These are phyloP conservation scores for Lactarius trivialis DNA, from an alignment of 768 basidiomycete species.

Conservation along the genomic window DNA sequence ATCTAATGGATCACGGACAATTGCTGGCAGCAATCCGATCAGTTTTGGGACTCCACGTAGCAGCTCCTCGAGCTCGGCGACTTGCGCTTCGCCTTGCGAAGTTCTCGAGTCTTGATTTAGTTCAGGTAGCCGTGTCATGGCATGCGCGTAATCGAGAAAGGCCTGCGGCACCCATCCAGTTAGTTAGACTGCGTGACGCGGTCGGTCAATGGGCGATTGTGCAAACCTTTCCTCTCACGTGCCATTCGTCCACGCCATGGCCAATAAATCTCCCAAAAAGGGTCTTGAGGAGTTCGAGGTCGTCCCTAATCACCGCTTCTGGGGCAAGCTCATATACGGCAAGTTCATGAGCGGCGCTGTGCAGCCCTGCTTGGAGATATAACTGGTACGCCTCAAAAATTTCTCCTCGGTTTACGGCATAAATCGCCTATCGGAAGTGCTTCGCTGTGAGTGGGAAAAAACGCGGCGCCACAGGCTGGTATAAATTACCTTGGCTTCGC, in stretches of 20 bases:
- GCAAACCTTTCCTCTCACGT: slow-evolving; percentile 67
- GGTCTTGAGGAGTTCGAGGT: slow-evolving; percentile 52
- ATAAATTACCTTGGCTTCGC: slow-evolving; percentile 69
- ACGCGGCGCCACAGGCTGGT: neutral
- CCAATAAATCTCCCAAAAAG: slow-evolving; percentile 63
- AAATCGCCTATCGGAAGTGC: slow-evolving; percentile 55
- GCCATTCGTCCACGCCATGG: slow-evolving; percentile 66
- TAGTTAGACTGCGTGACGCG: neutral
- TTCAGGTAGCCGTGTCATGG: slow-evolving; percentile 53
- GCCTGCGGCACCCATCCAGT: slow-evolving; percentile 35
- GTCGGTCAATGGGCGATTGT: slow-evolving; percentile 1
- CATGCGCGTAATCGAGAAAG: slow-evolving; percentile 66
- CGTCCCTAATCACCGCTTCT: slow-evolving; percentile 66
- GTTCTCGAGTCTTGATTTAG: slow-evolving; percentile 32
- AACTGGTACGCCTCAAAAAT: slow-evolving; percentile 71
- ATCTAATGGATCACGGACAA: slow-evolving; percentile 51
- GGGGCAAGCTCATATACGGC: slow-evolving; percentile 84
- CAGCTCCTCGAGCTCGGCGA: slow-evolving; percentile 56
- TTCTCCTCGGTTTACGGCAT: slow-evolving; percentile 53
- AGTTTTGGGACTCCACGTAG: slow-evolving; percentile 54
- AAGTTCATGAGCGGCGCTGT: slow-evolving; percentile 72
- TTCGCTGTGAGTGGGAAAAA: slow-evolving; percentile 4
- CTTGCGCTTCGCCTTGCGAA: slow-evolving; percentile 34
- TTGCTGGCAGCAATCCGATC: slow-evolving; percentile 61
- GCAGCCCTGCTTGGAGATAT: slow-evolving; percentile 63